Evolutionary conservation across 495 filamentous ascomycete genomes (phyloP).

Genomic region (Neurospora africana): DNA sequence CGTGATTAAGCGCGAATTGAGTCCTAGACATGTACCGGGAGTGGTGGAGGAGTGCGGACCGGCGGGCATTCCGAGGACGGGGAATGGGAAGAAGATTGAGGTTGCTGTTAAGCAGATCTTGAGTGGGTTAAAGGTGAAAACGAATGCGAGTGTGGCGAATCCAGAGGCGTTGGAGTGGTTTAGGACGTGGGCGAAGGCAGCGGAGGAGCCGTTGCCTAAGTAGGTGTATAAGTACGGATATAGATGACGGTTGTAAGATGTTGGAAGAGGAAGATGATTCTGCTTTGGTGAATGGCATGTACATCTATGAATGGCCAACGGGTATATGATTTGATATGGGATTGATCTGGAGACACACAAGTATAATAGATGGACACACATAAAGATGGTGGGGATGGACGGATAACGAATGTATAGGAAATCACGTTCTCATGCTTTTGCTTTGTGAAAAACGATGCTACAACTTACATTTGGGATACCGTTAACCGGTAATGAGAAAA

Average conservation of each 20-base stretch:
- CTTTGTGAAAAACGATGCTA: not conserved
- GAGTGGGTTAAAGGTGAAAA: conserved; percentile 76
- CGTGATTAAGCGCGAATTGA: conserved; percentile 61
- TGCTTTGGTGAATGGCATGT: not conserved
- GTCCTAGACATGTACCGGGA: conserved; percentile 74
- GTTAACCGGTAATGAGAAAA: not conserved
- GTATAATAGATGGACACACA: not conserved
- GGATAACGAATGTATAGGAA: not conserved
- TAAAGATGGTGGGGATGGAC: not conserved
- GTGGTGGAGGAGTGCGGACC: conserved; percentile 60
- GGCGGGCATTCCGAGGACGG: conserved; percentile 72
- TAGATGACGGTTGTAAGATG: not conserved
- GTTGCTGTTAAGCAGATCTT: conserved; percentile 89
- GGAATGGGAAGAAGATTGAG: conserved; percentile 92
- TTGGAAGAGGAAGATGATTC: not conserved
- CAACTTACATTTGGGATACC: not conserved
- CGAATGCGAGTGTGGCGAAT: conserved; percentile 78
- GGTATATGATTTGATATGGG: not conserved
- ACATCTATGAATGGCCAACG: not conserved
- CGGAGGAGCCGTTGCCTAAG: conserved; percentile 10
- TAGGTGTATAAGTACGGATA: not conserved
- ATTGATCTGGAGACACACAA: not conserved
- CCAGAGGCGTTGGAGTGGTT: conserved; percentile 79
- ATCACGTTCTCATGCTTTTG: not conserved
- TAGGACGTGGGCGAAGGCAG: conserved; percentile 50